A percentile compares a stretch with the other conserved stretches of the same genome.
Conservation (phyloP, 2,329 filamentous ascomycete species). For the Colletotrichum tanaceti region DNA sequence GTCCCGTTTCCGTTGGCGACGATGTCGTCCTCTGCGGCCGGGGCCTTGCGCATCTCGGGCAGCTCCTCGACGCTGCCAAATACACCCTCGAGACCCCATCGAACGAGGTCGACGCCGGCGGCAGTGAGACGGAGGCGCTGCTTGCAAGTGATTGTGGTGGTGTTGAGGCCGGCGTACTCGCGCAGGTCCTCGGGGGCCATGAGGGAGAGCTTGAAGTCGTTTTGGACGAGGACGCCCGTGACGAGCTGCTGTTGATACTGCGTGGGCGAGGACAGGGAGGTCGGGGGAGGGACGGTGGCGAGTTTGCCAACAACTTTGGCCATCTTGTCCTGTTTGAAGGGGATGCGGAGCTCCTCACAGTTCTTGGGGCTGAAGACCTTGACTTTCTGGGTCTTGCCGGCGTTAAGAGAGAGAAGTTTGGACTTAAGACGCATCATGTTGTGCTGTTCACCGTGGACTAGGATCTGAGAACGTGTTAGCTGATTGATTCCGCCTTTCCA, state of each 20-base stretch:
- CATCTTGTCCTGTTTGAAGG: constrained; percentile 94
- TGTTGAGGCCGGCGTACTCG: constrained; percentile 96
- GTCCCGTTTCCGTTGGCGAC: constrained; percentile 51
- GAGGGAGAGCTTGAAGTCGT: constrained; percentile 95
- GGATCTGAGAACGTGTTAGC: constrained; percentile 69
- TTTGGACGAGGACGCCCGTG: constrained; percentile 92
- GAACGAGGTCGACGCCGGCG: constrained; percentile 89
- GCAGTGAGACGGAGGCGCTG: constrained; percentile 89
- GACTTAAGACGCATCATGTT: constrained; percentile 99
- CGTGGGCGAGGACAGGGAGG: constrained; percentile 49
- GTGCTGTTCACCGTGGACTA: constrained; percentile 96
- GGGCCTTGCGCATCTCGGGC: constrained; percentile 62
- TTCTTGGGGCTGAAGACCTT: constrained; percentile 96
- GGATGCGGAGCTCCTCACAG: constrained; percentile 93
- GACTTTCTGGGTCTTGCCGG: constrained; percentile 80
- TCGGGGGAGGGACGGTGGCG: constrained; percentile 80
- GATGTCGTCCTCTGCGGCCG: constrained; percentile 52
- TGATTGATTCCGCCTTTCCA: not conserved
- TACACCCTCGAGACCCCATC: constrained; percentile 93
- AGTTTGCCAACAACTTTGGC: constrained; percentile 97
- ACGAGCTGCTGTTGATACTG: constrained; percentile 67
- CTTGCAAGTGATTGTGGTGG: constrained; percentile 92
- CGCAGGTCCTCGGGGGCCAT: constrained; percentile 97
- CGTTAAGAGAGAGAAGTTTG: constrained; percentile 91
- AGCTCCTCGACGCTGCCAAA: constrained; percentile 87